Evolutionary conservation across 2,329 filamentous ascomycete genomes (phyloP), one percentile per base, ranked within the genome.

Genomic region (Periconia macrospinosa): DNA sequence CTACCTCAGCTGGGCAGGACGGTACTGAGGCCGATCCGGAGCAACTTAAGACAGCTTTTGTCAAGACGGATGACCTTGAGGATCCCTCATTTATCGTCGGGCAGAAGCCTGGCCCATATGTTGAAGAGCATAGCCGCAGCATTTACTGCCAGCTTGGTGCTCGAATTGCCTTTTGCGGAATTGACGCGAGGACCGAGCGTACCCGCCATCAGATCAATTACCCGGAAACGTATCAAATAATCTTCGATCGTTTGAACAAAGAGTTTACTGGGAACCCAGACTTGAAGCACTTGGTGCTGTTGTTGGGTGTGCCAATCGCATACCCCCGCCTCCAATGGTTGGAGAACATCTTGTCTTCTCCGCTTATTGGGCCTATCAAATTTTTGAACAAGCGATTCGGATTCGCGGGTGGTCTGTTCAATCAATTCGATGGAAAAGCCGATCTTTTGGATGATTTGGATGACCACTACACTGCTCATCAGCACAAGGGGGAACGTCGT

Each of bases 201-300:
- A 97, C 93, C 9, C 86, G 93, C 37, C 91, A 95, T 67, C 92
- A 96, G 75, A 86, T 97, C 75, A 97, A 97, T 77, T 97, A 96
- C 66, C 72, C 79, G 53, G 75, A 88, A 73, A 76, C 92, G 72
- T 73, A 88, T 76, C 69, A 83, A 67, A 57, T 83, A 77, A 79
- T 88, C 45, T 87, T 87, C 64, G 67, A 78, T 35, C 81, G 83
- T 2, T 71, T 86, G 2, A 69, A 79, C 30, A 69, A 72, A 11
- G 83, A 86, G 58, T 74, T 87, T 11, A 65, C 72, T 0, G 78
- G 76, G 0, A 79, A 82, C 52, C 79, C 79, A 27, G 77, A 82
- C 17, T 81, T 87, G 67, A 87, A 85, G 72, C 85, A 88, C 65
- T 68, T 88, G 19, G 77, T 88, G 40, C 72, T 88, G 19, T 74